phyloP scores from a whole-genome alignment of 2,329 filamentous ascomycete species.

The Thielaviopsis punctulata region DNA sequence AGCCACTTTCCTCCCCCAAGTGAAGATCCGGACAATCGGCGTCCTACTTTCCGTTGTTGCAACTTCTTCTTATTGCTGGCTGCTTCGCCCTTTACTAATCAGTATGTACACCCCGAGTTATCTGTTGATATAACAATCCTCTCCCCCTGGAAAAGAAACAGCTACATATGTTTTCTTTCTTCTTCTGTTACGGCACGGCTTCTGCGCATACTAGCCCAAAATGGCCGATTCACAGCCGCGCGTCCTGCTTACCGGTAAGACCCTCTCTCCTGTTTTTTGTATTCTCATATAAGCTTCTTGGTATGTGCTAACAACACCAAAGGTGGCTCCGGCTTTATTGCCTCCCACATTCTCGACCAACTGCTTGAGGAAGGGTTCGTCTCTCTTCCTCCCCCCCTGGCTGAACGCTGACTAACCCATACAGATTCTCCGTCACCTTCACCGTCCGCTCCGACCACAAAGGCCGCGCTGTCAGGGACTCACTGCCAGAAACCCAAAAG shows the following conservation, averaged over 20 bases:
- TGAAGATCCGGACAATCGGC: not conserved
- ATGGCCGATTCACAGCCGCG: too few species aligned
- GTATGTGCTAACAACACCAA: not conserved
- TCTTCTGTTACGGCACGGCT: too few species aligned
- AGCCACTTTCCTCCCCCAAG: too few species aligned
- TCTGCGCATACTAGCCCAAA: too few species aligned
- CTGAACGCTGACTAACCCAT: too few species aligned
- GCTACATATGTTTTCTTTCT: too few species aligned
- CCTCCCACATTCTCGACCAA: conserved; percentile 32
- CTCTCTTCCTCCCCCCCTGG: not conserved
- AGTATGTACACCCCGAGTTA: too few species aligned
- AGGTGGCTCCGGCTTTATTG: conserved; percentile 38
- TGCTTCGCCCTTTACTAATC: not conserved
- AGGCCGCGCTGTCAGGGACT: conserved; percentile 25
- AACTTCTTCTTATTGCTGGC: not conserved
- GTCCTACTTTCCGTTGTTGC: not conserved
- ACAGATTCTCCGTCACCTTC: conserved; percentile 6
- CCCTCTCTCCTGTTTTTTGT: not conserved
- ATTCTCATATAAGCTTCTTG: not conserved
- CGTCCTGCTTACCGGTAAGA: conserved; percentile 6
- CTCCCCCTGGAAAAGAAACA: too few species aligned
- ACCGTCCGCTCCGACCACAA: conserved; percentile 22
- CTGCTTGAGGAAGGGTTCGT: conserved; percentile 19
- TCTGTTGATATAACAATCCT: too few species aligned
- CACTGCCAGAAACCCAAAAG: conserved; percentile 17